A percentile compares a stretch with the other conserved stretches of the same genome.
Conservation (phyloP, 1,284 basidiomycete species). For the Cutaneotrichosporon cyanovorans region DNA sequence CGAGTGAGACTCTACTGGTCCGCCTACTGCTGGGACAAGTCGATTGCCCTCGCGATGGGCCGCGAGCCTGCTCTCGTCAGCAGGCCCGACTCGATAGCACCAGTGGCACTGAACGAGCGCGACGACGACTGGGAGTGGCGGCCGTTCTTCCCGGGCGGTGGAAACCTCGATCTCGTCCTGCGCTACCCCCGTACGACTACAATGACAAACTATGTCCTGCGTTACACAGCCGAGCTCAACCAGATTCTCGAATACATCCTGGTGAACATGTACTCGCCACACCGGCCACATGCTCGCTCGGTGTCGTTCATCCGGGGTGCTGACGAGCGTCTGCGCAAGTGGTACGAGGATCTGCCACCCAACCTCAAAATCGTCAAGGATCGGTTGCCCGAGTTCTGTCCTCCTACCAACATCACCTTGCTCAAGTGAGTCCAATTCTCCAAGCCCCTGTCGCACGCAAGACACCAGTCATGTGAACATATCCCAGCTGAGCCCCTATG, state of each 20-base stretch:
- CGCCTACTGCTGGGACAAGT: constrained; percentile 21
- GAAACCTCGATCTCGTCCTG: constrained; percentile 9
- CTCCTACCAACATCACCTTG: constrained; percentile 16
- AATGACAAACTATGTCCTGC: constrained; percentile 11
- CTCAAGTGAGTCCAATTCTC: constrained; percentile 16
- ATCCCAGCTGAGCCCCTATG: too few species aligned
- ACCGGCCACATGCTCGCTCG: constrained; percentile 19
- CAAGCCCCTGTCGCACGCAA: too few species aligned
- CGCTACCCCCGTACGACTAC: constrained; percentile 10
- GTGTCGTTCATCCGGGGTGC: constrained; percentile 15
- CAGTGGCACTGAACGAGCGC: constrained; percentile 6
- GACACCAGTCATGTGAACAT: too few species aligned
- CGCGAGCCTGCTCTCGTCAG: constrained; percentile 16
- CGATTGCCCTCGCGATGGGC: constrained; percentile 17
- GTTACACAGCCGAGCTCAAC: constrained; percentile 15
- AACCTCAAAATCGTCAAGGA: constrained; percentile 6
- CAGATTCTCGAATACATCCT: constrained; percentile 24
- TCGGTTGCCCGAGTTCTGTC: constrained; percentile 15
- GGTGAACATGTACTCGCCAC: constrained; percentile 23
- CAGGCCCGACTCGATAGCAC: constrained; percentile 7
- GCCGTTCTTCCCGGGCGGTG: constrained; percentile 9
- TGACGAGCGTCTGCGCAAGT: constrained; percentile 10
- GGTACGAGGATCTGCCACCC: constrained; percentile 8
- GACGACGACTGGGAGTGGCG: constrained; percentile 16
- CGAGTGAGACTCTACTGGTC: constrained; percentile 20